Evolutionary conservation across 78 protist species (phyloP), one percentile per base, ranked within the genome.

Genomic region (Corallochytrium limacisporum): DNA sequence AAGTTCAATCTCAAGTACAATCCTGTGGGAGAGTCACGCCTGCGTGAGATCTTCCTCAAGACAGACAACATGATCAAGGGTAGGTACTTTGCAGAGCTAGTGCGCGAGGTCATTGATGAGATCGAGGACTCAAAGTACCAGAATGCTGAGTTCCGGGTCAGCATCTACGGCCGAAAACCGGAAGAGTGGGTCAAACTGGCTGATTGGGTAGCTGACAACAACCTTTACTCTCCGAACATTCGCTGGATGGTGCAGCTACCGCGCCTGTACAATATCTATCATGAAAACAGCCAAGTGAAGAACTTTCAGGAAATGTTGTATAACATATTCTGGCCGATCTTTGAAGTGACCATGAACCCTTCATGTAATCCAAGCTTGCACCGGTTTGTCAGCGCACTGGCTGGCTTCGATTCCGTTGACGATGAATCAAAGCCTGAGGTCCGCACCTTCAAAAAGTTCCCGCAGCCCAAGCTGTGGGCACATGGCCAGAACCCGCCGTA

Each of bases 181-280:
- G 24, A 54, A 42, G 98, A 94, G 73, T 93, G 94, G 96, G 73
- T 60, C 40, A 33, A 67, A 39, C 82, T 94, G 13, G 95, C 95
- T 9, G 20, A 5, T 5, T 93, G 97, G 98, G 9, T 94, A 22
- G 31, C 6, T 35, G 75, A 65, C 60, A 76, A 89, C 77, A 36
- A 53, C 18, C 42, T 94, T 33, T 73, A 53, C 66, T 79, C 85
- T 13, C 69, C 69, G 20, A 86, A 93, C 69, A 71, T 67, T 43
- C 47, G 93, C 44, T 94, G 97, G 97, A 29, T 94, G 48, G 79
- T 93, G 43, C 98, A 93, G 78, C 71, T 94, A 15, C 99, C 98
- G 24, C 77, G 98, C 10, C 84, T 94, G 44, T 95, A 79, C 71
- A 57, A 65, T 28, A 53, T 77, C 26, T 76, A 43, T 57, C 4